These are phyloP conservation scores for Bryoglossum gracile DNA, from an alignment of 495 filamentous ascomycete genomes.

Conservation along the genomic window DNA sequence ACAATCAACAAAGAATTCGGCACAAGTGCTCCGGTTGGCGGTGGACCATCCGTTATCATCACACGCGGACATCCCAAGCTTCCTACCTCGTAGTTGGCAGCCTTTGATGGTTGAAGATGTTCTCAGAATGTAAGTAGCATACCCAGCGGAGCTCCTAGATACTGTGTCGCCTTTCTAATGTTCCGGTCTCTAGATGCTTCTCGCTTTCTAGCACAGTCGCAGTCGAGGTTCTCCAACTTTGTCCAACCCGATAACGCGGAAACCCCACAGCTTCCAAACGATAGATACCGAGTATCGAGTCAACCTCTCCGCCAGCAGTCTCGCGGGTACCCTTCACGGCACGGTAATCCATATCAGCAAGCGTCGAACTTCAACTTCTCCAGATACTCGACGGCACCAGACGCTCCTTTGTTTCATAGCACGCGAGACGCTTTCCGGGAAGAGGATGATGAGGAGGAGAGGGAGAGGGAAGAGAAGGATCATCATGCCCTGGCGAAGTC, in stretches of 20 bases:
- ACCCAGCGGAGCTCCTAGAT: neutral
- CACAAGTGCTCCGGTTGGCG: neutral
- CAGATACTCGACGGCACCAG: constrained; percentile 54
- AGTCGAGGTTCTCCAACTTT: constrained; percentile 68
- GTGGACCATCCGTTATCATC: constrained; percentile 7
- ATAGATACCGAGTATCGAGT: constrained; percentile 32
- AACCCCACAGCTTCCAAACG: constrained; percentile 33
- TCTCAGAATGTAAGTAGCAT: constrained; percentile 86
- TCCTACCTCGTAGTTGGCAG: neutral
- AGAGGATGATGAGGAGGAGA: constrained; percentile 86
- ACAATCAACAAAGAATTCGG: constrained; percentile 2
- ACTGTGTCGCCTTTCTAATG: neutral
- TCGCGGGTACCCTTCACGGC: constrained; percentile 17
- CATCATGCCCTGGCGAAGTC: constrained; percentile 86
- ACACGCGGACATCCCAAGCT: neutral
- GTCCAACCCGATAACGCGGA: constrained; percentile 51
- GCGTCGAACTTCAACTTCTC: constrained; percentile 71
- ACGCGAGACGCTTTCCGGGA: constrained; percentile 67
- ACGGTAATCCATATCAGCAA: constrained; percentile 64
- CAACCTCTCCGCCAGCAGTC: constrained; percentile 13
- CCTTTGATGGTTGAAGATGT: constrained; percentile 50
- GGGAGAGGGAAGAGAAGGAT: constrained; percentile 86
- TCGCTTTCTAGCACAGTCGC: constrained; percentile 93
- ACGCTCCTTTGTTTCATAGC: constrained; percentile 89
- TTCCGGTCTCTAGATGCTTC: constrained; percentile 68